phyloP scores from a whole-genome alignment of 2,329 filamentous ascomycete species.

The Aspergillus fijiensis region DNA sequence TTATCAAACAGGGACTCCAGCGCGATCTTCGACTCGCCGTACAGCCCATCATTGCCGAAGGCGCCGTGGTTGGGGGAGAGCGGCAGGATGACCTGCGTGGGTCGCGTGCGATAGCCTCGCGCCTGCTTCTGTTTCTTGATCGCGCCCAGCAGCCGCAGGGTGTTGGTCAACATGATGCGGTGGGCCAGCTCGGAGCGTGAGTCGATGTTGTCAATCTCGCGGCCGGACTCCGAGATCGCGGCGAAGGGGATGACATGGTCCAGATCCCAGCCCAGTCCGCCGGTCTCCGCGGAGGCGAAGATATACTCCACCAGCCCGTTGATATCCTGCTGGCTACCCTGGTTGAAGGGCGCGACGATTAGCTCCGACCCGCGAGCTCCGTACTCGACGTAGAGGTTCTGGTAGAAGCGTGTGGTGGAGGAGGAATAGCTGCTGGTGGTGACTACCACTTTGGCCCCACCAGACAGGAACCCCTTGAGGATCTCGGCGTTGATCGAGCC shows the following conservation, averaged over 20 bases:
- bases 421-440: background rate
- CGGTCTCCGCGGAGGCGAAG: background rate
- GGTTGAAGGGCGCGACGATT: slow-evolving; percentile 1
- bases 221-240: background rate
- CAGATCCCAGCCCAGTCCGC: background rate
- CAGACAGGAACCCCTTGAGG: background rate
- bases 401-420: background rate
- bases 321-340: background rate
- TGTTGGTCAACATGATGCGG: slow-evolving; percentile 5
- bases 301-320: background rate
- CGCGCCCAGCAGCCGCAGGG: background rate
- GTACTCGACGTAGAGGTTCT: background rate
- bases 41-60: slow-evolving; percentile 7
- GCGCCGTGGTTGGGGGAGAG: slow-evolving; percentile 9
- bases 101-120: background rate
- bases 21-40: slow-evolving; percentile 6
- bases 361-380: background rate
- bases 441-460: slow-evolving; percentile 3
- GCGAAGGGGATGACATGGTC: slow-evolving; percentile 6
- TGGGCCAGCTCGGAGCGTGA: background rate
- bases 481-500: background rate
- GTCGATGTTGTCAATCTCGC: background rate
- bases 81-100: slow-evolving; percentile 2
- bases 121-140: background rate
- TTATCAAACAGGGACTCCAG: slow-evolving; percentile 1